A percentile compares a stretch with the other conserved stretches of the same genome.
These are phyloP conservation scores for Apiotrichum gamsii DNA, from an alignment of 1,284 basidiomycete species.

Conservation along the genomic window DNA sequence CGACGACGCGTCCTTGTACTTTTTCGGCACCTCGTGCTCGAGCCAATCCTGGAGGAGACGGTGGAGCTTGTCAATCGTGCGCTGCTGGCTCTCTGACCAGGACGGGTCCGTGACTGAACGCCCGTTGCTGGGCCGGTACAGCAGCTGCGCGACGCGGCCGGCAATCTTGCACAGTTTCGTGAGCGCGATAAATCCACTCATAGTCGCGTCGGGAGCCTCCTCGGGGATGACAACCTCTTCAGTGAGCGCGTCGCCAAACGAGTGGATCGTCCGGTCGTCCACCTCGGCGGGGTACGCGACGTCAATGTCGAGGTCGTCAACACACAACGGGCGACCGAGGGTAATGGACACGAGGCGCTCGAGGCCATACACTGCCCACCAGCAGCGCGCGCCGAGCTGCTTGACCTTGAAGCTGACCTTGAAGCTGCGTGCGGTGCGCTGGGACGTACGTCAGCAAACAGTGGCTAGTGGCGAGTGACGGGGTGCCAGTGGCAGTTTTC, in stretches of 20 bases:
- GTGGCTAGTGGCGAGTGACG: too few relatives aligned
- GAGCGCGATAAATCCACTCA: constrained; percentile 71
- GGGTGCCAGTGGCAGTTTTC: neutral
- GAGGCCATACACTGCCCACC: constrained; percentile 83
- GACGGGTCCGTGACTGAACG: constrained; percentile 55
- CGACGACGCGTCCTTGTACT: constrained; percentile 51
- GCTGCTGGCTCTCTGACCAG: constrained; percentile 64
- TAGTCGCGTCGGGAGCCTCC: constrained; percentile 46
- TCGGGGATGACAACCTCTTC: constrained; percentile 43
- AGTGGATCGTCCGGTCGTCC: constrained; percentile 68
- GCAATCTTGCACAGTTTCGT: constrained; percentile 72
- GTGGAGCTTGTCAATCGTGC: constrained; percentile 68
- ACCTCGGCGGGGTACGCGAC: constrained; percentile 66
- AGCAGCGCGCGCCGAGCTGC: constrained; percentile 77
- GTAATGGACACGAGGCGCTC: constrained; percentile 79
- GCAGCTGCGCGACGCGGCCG: constrained; percentile 57
- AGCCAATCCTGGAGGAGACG: constrained; percentile 71
- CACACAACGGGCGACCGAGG: constrained; percentile 56
- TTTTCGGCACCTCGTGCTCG: constrained; percentile 60
- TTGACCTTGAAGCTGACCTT: constrained; percentile 66
- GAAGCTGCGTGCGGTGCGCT: constrained; percentile 74
- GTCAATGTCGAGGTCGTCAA: constrained; percentile 50
- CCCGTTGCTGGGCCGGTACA: constrained; percentile 39
- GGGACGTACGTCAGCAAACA: constrained; percentile 17
- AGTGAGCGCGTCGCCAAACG: constrained; percentile 12